Evolutionary conservation across 139 green algal genomes (phyloP), one percentile per base, ranked within the genome.

Genomic region (Chlorella sorokiniana): DNA sequence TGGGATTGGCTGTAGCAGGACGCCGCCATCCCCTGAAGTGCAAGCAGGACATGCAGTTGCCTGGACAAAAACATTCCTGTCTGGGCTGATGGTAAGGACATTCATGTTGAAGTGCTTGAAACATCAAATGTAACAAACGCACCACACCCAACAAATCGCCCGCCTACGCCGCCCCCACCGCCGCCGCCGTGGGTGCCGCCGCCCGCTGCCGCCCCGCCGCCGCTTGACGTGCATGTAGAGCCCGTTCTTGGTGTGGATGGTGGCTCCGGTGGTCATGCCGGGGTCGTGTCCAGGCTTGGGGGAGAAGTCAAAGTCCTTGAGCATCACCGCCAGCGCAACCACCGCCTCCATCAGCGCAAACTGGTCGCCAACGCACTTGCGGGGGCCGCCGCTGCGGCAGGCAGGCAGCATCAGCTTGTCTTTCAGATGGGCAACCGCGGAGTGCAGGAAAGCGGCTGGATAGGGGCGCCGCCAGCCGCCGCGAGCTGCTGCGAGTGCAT

Each of bases 321-420:
- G 82, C 45, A 98, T 64, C 64, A 96, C 89, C 29, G 94, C 93
- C 62, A 99, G 87, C 18, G 92, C 85, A 68, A 94, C 82, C 20
- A 96, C 91, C 6, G 91, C 94, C 89, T 98, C 95, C 52, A 96
- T 89, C 68, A 98, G 56, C 0, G 97, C 97, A 90, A 99, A 99
- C 87, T 99, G 97, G 88, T 99, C 97, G 23, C 97, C 97, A 31
- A 99, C 90, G 81, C 97, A 99, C 86, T 99, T 99, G 69, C 97
- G 91, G 23, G 90, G 84, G 22, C 97, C 97, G 40, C 96, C 97
- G 23, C 96, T 78, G 64, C 75, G 40, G 10, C 25, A 38, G 54
- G 38, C 10, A 7, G 73, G 35, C 5, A 52, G 33, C 7, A 38
- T 27, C 33, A 23, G 5, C n/a, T n/a, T n/a, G n/a, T n/a, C n/a